Percentiles rank a stretch among this genome's conserved stretches.
phyloP scores from a whole-genome alignment of 2,329 filamentous ascomycete genomes.

The Lecanicillium sp. region DNA sequence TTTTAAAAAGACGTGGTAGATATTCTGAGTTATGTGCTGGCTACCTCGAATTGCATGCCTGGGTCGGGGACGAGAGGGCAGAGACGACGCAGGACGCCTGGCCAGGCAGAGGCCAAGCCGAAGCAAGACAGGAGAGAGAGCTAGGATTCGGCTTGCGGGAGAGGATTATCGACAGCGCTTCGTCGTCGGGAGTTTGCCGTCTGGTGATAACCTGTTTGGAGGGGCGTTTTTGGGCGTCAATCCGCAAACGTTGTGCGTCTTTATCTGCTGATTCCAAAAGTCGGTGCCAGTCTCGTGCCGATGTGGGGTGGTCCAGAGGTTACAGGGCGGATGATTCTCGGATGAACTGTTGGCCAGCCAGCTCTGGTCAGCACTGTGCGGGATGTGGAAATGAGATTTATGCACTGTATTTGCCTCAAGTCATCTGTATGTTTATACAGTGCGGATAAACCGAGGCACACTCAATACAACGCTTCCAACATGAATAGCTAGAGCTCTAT shows the following conservation, averaged over 20 bases:
- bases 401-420: too few species aligned
- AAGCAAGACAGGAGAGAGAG: constrained; percentile 5
- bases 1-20: constrained; percentile 12
- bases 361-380: too few species aligned
- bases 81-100: constrained; percentile 12
- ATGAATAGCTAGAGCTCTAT: too few species aligned
- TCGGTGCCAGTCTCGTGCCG: constrained; percentile 31
- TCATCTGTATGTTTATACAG: too few species aligned
- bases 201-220: neutral
- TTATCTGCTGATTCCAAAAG: constrained; percentile 31
- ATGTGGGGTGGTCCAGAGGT: constrained; percentile 21
- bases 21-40: constrained; percentile 21
- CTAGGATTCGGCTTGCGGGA: neutral
- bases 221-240: constrained; percentile 5
- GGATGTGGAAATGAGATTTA: too few species aligned
- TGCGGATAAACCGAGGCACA: too few species aligned
- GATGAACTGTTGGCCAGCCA: neutral
- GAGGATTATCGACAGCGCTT: neutral
- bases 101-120: constrained; percentile 13
- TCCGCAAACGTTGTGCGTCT: constrained; percentile 22
- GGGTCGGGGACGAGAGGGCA: constrained; percentile 15
- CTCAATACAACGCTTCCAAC: too few species aligned
- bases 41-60: constrained; percentile 35
- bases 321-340: constrained; percentile 1
- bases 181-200: neutral